Base-by-base conservation (phyloP, 257 asterid species). In the Nicotiana paniculata region DNA sequence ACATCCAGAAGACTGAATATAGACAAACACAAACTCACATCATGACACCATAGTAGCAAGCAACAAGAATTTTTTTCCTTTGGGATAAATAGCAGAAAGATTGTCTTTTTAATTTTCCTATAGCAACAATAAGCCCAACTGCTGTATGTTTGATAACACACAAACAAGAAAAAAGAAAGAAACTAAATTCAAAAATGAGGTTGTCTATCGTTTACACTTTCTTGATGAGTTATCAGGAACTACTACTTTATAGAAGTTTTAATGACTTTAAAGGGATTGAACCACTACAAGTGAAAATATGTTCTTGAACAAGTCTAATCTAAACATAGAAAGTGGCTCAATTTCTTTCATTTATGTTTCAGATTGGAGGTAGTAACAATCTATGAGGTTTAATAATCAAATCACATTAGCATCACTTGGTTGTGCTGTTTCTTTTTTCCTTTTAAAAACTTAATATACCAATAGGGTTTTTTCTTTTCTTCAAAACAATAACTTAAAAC, bases 1-100 rank as follows among this genome's bases (percentile, higher is more conserved):
- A 57, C 84, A 61, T 79, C 72, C 77, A 79, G 82, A 81, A 74
- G 59, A 48, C 35, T 63, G 28, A 28, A 32, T 7, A 74, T 26
- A 69, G 80, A 28, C 63, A 75, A 51, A 28, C 17, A 28, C 63
- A 75, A 51, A 28, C 17, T 28, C 16, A 26, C 15, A 28, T 39
- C 63, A 75, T 28, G 79, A 74, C 43, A 46, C 59, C 21, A 48
- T 48, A 13, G 46, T 28, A 51, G 26, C 61, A 51, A 75, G 64
- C 28, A 51, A 24, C 51, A 70, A 11, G n/a, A 55, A 43, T 10
- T 43, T 32, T 39, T 43, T 11, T 70, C 24, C 12, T 70, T 70
- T 68, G 55, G 32, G 9, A 57, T 17, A 17, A 17, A 39, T 5
- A 69, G 57, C 32, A 69, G 51, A 24, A 43, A 72, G 79, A 46